phyloP scores from a whole-genome alignment of 106 monocot species.

The Dendrobium huoshanense region DNA sequence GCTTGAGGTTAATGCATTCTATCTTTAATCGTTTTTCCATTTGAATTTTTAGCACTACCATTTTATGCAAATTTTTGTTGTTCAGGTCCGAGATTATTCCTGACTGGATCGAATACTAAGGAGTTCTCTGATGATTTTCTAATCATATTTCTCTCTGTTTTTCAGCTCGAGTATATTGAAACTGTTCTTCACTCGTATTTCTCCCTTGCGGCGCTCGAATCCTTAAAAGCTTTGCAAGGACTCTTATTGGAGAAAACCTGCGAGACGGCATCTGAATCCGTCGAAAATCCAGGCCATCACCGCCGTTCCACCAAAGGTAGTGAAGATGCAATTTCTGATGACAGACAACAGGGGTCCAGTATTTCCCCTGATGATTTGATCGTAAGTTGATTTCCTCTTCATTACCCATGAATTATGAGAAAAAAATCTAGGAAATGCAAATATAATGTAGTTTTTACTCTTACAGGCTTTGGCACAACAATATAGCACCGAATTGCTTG shows the following conservation, averaged over 20 bases:
- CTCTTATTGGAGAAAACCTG: conserved; percentile 74
- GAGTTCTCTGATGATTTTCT: neutral
- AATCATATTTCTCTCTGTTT: neutral
- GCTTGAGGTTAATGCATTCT: conserved; percentile 64
- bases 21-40: neutral
- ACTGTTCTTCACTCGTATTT: conserved; percentile 75
- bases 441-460: too few species aligned
- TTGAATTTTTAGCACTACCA: neutral
- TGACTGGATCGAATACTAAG: neutral
- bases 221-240: conserved; percentile 60
- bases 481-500: conserved; percentile 56
- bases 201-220: conserved; percentile 68
- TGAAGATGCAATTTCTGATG: conserved; percentile 86
- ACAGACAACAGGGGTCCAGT: conserved; percentile 42
- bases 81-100: neutral
- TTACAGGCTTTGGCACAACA: conserved; percentile 78
- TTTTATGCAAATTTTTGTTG: neutral
- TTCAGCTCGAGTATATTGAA: conserved; percentile 97
- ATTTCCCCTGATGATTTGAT: conserved; percentile 91
- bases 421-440: too few species aligned
- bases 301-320: conserved; percentile 88
- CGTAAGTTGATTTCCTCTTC: conserved; percentile 34
- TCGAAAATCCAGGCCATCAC: conserved; percentile 75
- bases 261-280: conserved; percentile 53
- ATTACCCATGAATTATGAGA: neutral